Conservation (phyloP, 495 filamentous ascomycete genomes). For the Emericellopsis terricola region DNA sequence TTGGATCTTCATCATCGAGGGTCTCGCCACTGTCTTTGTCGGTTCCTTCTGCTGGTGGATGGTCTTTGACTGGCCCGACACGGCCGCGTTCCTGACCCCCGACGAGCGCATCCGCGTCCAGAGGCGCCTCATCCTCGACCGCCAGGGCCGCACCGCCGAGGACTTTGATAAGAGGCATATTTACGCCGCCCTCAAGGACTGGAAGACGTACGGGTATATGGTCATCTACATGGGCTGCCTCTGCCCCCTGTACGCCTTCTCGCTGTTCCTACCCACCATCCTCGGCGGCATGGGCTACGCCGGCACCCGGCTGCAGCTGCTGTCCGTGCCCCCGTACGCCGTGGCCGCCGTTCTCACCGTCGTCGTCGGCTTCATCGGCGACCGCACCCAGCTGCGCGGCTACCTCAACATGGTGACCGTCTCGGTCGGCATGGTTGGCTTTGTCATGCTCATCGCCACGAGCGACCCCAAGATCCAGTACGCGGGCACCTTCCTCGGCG, state of each 20-base stretch:
- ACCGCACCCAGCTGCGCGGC: conserved; percentile 60
- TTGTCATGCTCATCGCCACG: conserved; percentile 54
- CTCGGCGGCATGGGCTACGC: conserved; percentile 56
- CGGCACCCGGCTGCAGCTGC: conserved; percentile 51
- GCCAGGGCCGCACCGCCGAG: conserved; percentile 65
- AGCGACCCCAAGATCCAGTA: conserved; percentile 50
- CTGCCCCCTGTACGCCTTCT: conserved; percentile 76
- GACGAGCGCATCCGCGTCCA: conserved; percentile 58
- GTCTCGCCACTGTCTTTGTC: conserved; percentile 54
- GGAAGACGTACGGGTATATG: conserved; percentile 71
- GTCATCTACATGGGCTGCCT: conserved; percentile 62
- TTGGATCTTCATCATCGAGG: conserved; percentile 77
- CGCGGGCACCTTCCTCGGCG: conserved; percentile 69
- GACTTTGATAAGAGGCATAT: conserved; percentile 60
- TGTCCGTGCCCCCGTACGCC: conserved; percentile 83
- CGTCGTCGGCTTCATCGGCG: conserved; percentile 56
- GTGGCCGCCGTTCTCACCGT: conserved; percentile 64
- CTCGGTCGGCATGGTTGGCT: conserved; percentile 57
- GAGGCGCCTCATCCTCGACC: conserved; percentile 51
- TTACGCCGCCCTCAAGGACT: conserved; percentile 60
- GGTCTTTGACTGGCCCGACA: conserved; percentile 79
- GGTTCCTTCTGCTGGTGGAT: conserved; percentile 65
- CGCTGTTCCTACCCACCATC: conserved; percentile 77
- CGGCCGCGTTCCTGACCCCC: conserved; percentile 57
- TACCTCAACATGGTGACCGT: conserved; percentile 64